Evolutionary conservation across 495 filamentous ascomycete genomes (phyloP), one percentile per base, ranked within the genome.

Genomic region (Apodospora peruviana): DNA sequence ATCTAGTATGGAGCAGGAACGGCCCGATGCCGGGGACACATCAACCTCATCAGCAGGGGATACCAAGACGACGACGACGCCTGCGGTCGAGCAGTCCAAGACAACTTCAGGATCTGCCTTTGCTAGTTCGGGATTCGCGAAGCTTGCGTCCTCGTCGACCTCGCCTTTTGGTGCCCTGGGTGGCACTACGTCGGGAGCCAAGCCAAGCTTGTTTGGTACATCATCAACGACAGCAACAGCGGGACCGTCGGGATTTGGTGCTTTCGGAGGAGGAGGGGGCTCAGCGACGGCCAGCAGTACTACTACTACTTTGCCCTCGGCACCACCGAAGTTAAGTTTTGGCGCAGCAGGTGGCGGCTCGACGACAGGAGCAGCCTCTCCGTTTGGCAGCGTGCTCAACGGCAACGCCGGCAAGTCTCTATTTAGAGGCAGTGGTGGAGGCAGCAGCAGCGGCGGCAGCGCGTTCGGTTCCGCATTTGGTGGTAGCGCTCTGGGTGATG

Each of bases 401-500:
- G 54, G 57, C 14, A 50, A 49, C 20, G 14, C 41, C n/a, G 52
- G 61, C 48, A 60, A 58, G 3, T 71, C 77, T 17, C 68, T 70
- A 7, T 77, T 78, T 52, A 67, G 67, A 22, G 58, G 49, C 10
- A 49, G 61, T 16, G 44, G 34, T 21, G 51, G 51, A 17, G 45
- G 45, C 18, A 53, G 50, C 7, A 50, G 74, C 12, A 75, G 59
- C 27, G 60, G 65, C 19, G 43, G 55, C 19, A 60, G 66, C 47
- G 41, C 61, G n/a, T 74, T 74, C 19, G 68, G 70, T 16, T 71
- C 74, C 25, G 69, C 76, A 0, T 83, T 86, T 55, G 71, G 76
- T 25, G 71, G 78, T 45, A 73, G 74, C 14, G 76, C 79, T 52
- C 66, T 77, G 11, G 59, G 71, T 10, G n/a, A n/a, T n/a, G 70